Base-by-base conservation (phyloP, 352 stramenopile species). In the Pythium angustatum region DNA sequence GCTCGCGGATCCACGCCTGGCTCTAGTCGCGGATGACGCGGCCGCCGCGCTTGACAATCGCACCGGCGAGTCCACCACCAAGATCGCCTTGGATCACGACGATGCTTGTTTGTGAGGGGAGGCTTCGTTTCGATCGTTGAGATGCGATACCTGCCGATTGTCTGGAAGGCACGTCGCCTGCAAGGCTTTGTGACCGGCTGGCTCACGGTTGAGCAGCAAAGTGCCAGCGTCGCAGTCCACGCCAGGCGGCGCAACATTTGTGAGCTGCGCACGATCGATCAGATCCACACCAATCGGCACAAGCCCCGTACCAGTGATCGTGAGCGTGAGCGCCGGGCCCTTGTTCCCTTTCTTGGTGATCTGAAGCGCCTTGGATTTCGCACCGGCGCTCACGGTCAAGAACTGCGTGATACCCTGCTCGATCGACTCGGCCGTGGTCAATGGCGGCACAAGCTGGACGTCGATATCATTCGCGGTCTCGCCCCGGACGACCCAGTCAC, bases 41-140 rank as follows among this genome's bases (percentile, higher is more conserved):
- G 0, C 76, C 76, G 11, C 72, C 77, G 14, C 47, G 67, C 6
- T 57, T 47, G 0, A 60, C 55, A 62, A 85, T 81, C 1, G 72
- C 69, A n/a, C 45, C 69, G 24, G 77, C 74, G 14, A 80, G 40
- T 0, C 77, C 77, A 11, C 74, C 74, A 15, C 65, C 77, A 27
- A 85, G 30, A 30, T 85, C 77, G 15, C 77, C 77, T 63, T 79
- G 59, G 49, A 70, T 44, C 5, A 81, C 69, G 17, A 78, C 45
- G 3, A 85, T 22, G 21, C 40, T n/a, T n/a, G n/a, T n/a, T n/a
- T n/a, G n/a, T n/a, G n/a, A n/a, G n/a, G n/a, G n/a, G n/a, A n/a
- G n/a, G n/a, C n/a, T n/a, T 98, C 55, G 99, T 99, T 69, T 99
- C 95, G 38, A 92, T 99, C 38, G 98, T 99, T 67, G 96, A 99